Evolutionary conservation across 2,329 filamentous ascomycete species (phyloP).

Genomic region (Grosmannia serpens): DNA sequence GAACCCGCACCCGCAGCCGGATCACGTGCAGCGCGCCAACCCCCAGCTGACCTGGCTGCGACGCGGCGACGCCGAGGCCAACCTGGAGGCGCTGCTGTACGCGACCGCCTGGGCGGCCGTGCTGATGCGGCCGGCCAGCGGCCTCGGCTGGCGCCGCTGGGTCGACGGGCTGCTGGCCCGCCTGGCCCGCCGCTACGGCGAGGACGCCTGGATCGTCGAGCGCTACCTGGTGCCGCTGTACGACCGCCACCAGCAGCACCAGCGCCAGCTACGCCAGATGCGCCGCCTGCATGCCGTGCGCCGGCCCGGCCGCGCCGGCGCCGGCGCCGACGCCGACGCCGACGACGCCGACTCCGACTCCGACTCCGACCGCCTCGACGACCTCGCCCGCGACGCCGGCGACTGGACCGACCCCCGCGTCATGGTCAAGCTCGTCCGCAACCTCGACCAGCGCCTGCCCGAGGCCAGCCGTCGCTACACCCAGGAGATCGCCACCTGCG

Average conservation of each 20-base stretch:
- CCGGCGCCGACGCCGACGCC: neutral
- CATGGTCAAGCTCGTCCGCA: slow-evolving; percentile 28
- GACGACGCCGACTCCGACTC: neutral
- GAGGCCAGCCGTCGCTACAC: slow-evolving; percentile 21
- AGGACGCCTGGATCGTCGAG: slow-evolving; percentile 61
- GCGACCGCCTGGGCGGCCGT: slow-evolving; percentile 61
- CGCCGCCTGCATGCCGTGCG: slow-evolving; percentile 40
- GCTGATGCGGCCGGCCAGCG: slow-evolving; percentile 37
- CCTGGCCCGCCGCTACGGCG: slow-evolving; percentile 54
- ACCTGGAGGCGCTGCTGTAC: slow-evolving; percentile 52
- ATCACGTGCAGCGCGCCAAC: neutral
- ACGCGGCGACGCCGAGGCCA: slow-evolving; percentile 40
- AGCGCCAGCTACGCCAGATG: slow-evolving; percentile 46
- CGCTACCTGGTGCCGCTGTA: slow-evolving; percentile 54
- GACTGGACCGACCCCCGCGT: slow-evolving; percentile 24
- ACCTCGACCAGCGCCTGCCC: slow-evolving; percentile 31
- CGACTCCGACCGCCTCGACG: neutral
- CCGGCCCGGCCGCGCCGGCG: slow-evolving; percentile 16
- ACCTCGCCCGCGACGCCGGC: neutral
- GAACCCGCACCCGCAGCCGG: neutral
- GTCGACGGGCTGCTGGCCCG: slow-evolving; percentile 49
- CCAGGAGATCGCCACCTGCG: slow-evolving; percentile 22
- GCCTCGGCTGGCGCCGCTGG: slow-evolving; percentile 30
- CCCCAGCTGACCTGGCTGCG: neutral
- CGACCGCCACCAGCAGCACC: slow-evolving; percentile 12